Percentiles rank a stretch among this genome's conserved stretches.
Conservation (phyloP, 1,284 basidiomycete genomes). For the Ceratobasidium sp. region DNA sequence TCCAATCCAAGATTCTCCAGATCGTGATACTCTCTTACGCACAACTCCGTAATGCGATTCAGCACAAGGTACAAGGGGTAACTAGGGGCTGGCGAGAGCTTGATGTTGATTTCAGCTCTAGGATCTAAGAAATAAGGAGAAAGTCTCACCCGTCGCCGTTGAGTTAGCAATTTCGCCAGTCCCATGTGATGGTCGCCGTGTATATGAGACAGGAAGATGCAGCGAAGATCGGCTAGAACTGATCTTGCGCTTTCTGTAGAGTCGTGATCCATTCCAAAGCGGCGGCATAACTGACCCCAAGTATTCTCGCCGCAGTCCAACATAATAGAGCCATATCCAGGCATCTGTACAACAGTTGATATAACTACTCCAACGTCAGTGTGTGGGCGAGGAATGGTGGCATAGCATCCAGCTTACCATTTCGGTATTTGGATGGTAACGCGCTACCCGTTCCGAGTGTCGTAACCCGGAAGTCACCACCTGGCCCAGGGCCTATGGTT, state of each 20-base stretch:
- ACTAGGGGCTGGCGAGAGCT: slow-evolving; percentile 72
- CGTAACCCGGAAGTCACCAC: slow-evolving; percentile 78
- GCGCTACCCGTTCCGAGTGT: slow-evolving; percentile 93
- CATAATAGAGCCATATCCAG: slow-evolving; percentile 78
- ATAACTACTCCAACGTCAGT: slow-evolving; percentile 69
- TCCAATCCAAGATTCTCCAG: slow-evolving; percentile 77
- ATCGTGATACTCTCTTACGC: slow-evolving; percentile 75
- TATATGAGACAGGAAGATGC: slow-evolving; percentile 91
- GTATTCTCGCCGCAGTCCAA: slow-evolving; percentile 94
- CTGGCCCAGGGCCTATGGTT: slow-evolving; percentile 56
- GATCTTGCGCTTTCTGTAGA: slow-evolving; percentile 65
- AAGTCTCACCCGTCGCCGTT: slow-evolving; percentile 75
- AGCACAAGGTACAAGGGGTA: slow-evolving; percentile 81
- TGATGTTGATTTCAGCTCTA: slow-evolving; percentile 1
- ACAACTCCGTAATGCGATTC: slow-evolving; percentile 68
- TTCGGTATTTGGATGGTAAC: slow-evolving; percentile 85
- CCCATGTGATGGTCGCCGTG: slow-evolving; percentile 97
- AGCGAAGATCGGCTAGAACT: slow-evolving; percentile 78
- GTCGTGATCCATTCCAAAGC: slow-evolving; percentile 75
- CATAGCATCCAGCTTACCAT: slow-evolving; percentile 65
- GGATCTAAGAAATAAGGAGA: slow-evolving; percentile 44
- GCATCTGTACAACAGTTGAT: slow-evolving; percentile 79
- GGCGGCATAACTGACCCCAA: slow-evolving; percentile 86
- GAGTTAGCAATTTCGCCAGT: slow-evolving; percentile 78
- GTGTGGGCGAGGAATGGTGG: neutral